phyloP scores from a whole-genome alignment of 352 stramenopile genomes.

The Pythium sukuiense region DNA sequence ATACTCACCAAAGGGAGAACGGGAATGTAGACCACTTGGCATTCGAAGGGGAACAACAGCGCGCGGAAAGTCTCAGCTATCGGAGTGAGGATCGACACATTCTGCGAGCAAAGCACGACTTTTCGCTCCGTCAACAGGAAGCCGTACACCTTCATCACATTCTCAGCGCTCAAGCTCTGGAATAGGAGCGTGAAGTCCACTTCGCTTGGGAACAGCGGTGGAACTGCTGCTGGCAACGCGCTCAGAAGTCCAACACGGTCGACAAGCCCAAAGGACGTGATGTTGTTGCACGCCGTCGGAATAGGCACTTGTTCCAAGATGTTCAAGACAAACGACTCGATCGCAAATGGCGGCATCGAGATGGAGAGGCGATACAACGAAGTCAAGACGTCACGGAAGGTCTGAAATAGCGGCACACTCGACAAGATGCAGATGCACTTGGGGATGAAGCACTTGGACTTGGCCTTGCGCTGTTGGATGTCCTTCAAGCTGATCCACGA shows the following conservation, averaged over 20 bases:
- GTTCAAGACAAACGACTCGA: conserved; percentile 59
- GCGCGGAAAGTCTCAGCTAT: conserved; percentile 63
- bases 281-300: conserved; percentile 27
- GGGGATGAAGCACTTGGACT: conserved; percentile 56
- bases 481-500: conserved; percentile 71
- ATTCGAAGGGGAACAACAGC: conserved; percentile 65
- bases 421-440: conserved; percentile 72
- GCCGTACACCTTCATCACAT: conserved; percentile 70
- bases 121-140: conserved; percentile 74
- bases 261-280: conserved; percentile 44
- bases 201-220: conserved; percentile 49
- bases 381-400: conserved; percentile 43
- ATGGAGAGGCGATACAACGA: conserved; percentile 54
- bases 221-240: conserved; percentile 24
- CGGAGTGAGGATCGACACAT: conserved; percentile 58
- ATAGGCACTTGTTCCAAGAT: conserved; percentile 51
- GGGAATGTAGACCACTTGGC: conserved; percentile 76
- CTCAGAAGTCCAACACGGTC: conserved; percentile 40
- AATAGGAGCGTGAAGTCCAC: conserved; percentile 74
- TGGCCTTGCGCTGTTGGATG: conserved; percentile 59
- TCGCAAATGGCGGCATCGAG: conserved; percentile 23
- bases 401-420: conserved; percentile 53
- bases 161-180: conserved; percentile 61
- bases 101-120: conserved; percentile 57
- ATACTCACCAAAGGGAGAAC: conserved; percentile 54